These are phyloP conservation scores for Saccharomyces hybrid DNA, from an alignment of 1,139 yeast genomes.

Conservation along the genomic window DNA sequence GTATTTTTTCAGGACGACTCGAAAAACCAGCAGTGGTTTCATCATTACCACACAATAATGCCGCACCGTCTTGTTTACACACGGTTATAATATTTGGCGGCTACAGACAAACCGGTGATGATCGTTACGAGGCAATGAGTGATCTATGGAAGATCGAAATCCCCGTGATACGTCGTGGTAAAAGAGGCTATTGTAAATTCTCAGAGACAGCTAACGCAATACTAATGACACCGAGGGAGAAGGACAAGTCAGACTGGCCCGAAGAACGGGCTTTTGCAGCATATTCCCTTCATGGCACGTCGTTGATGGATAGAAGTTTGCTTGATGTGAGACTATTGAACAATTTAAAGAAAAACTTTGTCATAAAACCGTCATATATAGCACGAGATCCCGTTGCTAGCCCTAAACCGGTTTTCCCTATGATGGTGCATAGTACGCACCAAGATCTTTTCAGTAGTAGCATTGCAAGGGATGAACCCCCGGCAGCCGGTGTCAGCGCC, in stretches of 20 bases:
- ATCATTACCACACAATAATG: conserved; percentile 1
- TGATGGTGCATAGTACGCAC: not conserved
- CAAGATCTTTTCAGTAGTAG: not conserved
- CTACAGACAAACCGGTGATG: conserved; percentile 27
- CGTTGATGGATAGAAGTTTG: not conserved
- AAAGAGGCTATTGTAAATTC: conserved; percentile 30
- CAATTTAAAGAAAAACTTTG: conserved; percentile 1
- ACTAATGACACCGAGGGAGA: conserved; percentile 17
- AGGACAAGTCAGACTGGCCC: conserved; percentile 24
- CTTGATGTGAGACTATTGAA: conserved; percentile 8
- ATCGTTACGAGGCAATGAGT: conserved; percentile 35
- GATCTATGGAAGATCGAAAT: conserved; percentile 45
- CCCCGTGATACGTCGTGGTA: conserved; percentile 32
- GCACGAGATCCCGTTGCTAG: not conserved
- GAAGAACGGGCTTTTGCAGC: conserved; percentile 33
- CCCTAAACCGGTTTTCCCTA: not conserved
- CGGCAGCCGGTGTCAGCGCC: not conserved
- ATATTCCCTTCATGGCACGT: conserved; percentile 13
- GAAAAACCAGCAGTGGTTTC: not conserved
- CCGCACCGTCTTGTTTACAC: too few species aligned
- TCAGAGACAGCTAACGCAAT: conserved; percentile 32
- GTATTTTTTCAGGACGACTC: not conserved
- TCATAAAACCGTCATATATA: not conserved
- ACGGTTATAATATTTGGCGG: conserved; percentile 40
- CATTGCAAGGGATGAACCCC: not conserved